Percentiles rank a stretch among this genome's conserved stretches.
phyloP scores from a whole-genome alignment of 352 stramenopile genomes.

The Vaucheria bursata region DNA sequence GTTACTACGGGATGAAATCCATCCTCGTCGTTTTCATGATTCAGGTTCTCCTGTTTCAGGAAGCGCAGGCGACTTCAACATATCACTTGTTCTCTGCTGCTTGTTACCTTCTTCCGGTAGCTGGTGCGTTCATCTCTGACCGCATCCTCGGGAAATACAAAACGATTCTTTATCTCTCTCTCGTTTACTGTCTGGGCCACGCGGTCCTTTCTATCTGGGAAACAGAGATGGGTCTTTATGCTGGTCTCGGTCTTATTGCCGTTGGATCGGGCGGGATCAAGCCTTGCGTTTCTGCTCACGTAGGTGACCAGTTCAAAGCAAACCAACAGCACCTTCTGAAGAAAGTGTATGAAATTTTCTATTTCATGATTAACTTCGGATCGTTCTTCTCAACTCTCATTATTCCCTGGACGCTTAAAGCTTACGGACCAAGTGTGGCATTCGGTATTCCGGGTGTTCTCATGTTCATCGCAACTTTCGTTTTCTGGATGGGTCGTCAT shows the following conservation, averaged over 20 bases:
- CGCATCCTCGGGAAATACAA: background rate
- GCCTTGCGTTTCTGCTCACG: background rate
- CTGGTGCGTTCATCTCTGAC: background rate
- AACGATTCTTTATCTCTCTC: conserved; percentile 4
- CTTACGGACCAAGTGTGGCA: background rate
- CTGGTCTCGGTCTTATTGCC: background rate
- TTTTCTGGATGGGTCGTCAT: background rate
- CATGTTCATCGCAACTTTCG: background rate
- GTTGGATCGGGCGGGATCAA: background rate
- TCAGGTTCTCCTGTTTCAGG: no score
- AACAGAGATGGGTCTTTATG: background rate
- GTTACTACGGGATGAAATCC: no score
- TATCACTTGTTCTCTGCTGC: background rate
- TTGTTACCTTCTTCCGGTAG: background rate
- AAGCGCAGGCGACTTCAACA: background rate
- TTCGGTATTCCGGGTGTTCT: background rate
- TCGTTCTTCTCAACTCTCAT: conserved; percentile 1
- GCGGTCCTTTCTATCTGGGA: background rate
- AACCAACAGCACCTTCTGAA: background rate
- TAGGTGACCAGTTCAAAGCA: background rate
- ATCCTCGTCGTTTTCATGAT: no score
- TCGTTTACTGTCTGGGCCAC: background rate
- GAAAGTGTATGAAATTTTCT: background rate
- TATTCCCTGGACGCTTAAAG: background rate
- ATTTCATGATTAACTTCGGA: conserved; percentile 1